Evolutionary conservation across 1,139 yeast species (phyloP), one percentile per base, ranked within the genome.

Genomic region (Taphrina betulina): DNA sequence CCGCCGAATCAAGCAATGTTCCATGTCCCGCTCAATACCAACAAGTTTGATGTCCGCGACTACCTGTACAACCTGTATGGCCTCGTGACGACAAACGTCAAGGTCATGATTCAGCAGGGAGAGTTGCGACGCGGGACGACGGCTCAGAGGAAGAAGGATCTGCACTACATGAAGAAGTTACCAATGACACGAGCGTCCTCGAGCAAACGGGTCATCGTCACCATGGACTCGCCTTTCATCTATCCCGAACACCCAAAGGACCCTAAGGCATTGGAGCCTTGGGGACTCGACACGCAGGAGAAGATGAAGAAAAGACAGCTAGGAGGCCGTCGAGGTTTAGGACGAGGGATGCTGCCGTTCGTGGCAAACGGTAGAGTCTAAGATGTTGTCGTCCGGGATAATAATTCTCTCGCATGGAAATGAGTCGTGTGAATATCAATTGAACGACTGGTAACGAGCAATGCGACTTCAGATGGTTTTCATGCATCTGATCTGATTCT

Each of bases 31-130:
- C 52, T 58, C 19, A 57, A 57, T 28, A 63, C 64, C 58, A 64
- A 64, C 58, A 64, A 64, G 44, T 63, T 64, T 29, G 65, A 63
- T 41, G 59, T 64, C 16, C 59, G 66, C 3, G 67, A 64, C 44
- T 64, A 64, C 44, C 58, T 64, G 24, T 63, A 57, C 53, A 61
- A 63, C 41, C 58, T 64, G 29, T 64, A 64, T 46, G 64, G 65
- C 5, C 60, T 64, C 28, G 58, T 61, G 19, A 65, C 63, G 19
- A 58, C 53, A 20, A 48, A 46, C 17, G 62, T 61, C 43, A 61
- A 40, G 35, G 52, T 53, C 51, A 61, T 41, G 58, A 60, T 53
- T 26, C 58, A 41, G 33, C 59, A 44, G 48, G 33, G 43, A 35
- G 56, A 55, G 14, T 31, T 50, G 16, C 57, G 24, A 19, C 42